phyloP scores from a whole-genome alignment of 176 grass and related monocot species.

The Avena sativa region DNA sequence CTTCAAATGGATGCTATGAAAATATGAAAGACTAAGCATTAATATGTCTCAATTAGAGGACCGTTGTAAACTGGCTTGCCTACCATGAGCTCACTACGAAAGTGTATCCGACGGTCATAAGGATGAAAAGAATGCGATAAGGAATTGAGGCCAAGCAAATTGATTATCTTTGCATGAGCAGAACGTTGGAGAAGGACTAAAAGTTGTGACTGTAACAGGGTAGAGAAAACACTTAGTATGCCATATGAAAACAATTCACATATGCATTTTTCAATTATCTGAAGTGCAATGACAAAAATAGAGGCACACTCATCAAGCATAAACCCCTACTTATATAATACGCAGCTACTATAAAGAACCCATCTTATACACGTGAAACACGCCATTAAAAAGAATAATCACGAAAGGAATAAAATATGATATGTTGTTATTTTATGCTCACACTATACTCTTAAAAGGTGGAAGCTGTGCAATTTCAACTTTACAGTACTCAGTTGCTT shows the following conservation, averaged over 20 bases:
- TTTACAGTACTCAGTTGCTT: no score
- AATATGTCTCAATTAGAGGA: no score
- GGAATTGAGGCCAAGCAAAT: no score
- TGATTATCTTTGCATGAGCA: neutral
- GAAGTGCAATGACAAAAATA: neutral
- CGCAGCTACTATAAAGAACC: no score
- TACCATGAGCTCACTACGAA: neutral
- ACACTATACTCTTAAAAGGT: no score
- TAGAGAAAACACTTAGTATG: neutral
- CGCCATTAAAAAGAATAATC: neutral
- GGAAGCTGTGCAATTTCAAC: no score
- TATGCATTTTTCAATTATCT: neutral
- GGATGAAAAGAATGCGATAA: neutral
- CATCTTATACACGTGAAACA: no score
- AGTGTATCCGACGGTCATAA: neutral
- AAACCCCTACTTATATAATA: neutral
- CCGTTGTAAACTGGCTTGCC: no score
- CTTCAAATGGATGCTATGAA: no score
- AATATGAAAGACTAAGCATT: no score
- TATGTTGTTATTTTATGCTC: neutral
- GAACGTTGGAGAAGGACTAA: neutral
- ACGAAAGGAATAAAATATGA: neutral
- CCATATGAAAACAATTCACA: neutral
- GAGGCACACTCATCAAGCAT: neutral
- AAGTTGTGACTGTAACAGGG: neutral